phyloP scores from a whole-genome alignment of 306 rosid species.

The Cyamopsis tetragonoloba region DNA sequence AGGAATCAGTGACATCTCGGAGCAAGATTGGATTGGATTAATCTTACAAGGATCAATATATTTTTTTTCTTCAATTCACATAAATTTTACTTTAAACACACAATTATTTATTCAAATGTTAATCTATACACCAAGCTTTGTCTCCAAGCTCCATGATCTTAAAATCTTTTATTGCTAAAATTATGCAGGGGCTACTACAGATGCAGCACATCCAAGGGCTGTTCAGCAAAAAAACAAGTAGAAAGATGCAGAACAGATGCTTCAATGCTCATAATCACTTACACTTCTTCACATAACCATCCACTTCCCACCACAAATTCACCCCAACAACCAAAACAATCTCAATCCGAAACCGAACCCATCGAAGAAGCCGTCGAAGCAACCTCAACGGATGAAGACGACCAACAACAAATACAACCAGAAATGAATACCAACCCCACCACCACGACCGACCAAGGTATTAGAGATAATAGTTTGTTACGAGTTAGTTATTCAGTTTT shows the following conservation, averaged over 20 bases:
- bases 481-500: too few relatives aligned
- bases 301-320: conserved; percentile 53
- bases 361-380: conserved; percentile 29
- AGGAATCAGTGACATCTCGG: too few relatives aligned
- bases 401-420: conserved; percentile 26
- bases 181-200: conserved; percentile 73
- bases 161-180: neutral
- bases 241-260: conserved; percentile 89
- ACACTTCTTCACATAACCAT: conserved; percentile 76
- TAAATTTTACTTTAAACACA: neutral
- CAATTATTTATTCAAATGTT: neutral
- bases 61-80: neutral
- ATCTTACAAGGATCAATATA: too few relatives aligned
- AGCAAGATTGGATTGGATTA: too few relatives aligned
- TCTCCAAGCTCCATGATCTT: neutral
- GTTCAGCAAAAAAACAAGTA: conserved; percentile 93
- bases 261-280: conserved; percentile 78
- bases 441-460: neutral
- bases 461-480: too few relatives aligned
- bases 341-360: conserved; percentile 32
- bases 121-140: neutral
- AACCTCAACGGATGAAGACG: conserved; percentile 29
- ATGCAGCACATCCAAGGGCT: conserved; percentile 87
- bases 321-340: conserved; percentile 24
- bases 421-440: neutral